Percentiles rank a stretch among this genome's conserved stretches.
These are phyloP conservation scores for Volvariella volvacea DNA, from an alignment of 1,284 basidiomycete genomes.

Conservation along the genomic window DNA sequence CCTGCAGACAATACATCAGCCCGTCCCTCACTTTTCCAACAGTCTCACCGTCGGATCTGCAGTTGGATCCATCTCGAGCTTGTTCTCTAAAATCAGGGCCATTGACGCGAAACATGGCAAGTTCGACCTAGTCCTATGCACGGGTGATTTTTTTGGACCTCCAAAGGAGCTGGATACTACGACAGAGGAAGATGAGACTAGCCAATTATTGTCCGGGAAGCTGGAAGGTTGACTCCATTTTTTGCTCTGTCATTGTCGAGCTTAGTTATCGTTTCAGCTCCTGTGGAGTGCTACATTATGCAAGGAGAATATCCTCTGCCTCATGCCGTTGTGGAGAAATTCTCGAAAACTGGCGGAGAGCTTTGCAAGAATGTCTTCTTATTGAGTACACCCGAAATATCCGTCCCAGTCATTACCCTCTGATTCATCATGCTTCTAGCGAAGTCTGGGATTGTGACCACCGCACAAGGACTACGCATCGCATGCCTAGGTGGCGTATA, in stretches of 20 bases:
- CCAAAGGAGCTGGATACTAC: conserved; percentile 29
- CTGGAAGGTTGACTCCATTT: conserved; percentile 46
- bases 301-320: conserved; percentile 77
- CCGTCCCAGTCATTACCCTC: not conserved
- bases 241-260: conserved; percentile 6
- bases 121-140: conserved; percentile 83
- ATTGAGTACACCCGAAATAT: conserved; percentile 51
- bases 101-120: conserved; percentile 94
- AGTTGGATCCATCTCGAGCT: conserved; percentile 64
- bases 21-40: not conserved
- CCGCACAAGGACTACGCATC: conserved; percentile 79
- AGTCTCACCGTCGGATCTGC: conserved; percentile 88
- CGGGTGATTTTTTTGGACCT: conserved; percentile 87
- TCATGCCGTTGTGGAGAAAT: conserved; percentile 62
- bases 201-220: conserved; percentile 56
- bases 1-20: conserved; percentile 3
- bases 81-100: conserved; percentile 77
- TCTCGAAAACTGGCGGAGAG: conserved; percentile 70
- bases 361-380: conserved; percentile 79
- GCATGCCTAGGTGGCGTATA: conserved; percentile 80
- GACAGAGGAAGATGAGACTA: conserved; percentile 43
- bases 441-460: conserved; percentile 79
- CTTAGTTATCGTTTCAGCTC: conserved; percentile 40
- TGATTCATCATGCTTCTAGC: conserved; percentile 41
- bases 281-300: conserved; percentile 90